Evolutionary conservation across 164 flowering plant species (phyloP).

Genomic region (Malania oleifera): DNA sequence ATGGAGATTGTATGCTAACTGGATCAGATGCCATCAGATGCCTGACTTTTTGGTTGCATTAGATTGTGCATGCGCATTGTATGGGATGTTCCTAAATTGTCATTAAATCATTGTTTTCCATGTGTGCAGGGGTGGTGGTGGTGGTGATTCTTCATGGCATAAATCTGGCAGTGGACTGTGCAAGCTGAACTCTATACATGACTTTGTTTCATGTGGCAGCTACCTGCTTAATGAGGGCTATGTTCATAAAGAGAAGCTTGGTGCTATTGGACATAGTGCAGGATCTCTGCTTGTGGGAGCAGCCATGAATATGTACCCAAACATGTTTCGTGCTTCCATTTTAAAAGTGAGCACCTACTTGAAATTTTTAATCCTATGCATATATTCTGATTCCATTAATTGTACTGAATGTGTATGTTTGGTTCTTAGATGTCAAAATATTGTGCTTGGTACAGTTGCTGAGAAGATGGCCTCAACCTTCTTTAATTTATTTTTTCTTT

Average conservation of each 20-base stretch:
- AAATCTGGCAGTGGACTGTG: slow-evolving; percentile 57
- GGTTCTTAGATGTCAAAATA: neutral
- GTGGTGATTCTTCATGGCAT: slow-evolving; percentile 77
- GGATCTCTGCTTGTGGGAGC: slow-evolving; percentile 83
- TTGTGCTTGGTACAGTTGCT: neutral
- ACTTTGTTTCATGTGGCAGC: slow-evolving; percentile 71
- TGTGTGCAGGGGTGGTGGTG: slow-evolving; percentile 80
- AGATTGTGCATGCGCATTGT: neutral
- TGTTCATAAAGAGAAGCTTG: slow-evolving; percentile 47
- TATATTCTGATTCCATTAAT: neutral
- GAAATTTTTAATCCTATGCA: neutral
- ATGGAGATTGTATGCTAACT: too few relatives aligned
- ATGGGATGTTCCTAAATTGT: too few relatives aligned
- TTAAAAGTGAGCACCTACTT: slow-evolving; percentile 49
- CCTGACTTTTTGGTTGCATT: neutral
- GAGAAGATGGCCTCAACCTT: neutral
- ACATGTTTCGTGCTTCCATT: slow-evolving; percentile 57
- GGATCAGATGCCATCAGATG: too few relatives aligned
- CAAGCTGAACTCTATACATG: slow-evolving; percentile 70
- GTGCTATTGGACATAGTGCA: slow-evolving; percentile 79
- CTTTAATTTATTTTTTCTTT: too few relatives aligned
- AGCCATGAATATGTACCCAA: slow-evolving; percentile 65
- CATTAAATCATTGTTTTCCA: neutral
- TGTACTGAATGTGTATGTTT: neutral
- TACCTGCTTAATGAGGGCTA: slow-evolving; percentile 64